Evolutionary conservation across 2,329 filamentous ascomycete species (phyloP).

Genomic region (Fusarium drepaniforme): DNA sequence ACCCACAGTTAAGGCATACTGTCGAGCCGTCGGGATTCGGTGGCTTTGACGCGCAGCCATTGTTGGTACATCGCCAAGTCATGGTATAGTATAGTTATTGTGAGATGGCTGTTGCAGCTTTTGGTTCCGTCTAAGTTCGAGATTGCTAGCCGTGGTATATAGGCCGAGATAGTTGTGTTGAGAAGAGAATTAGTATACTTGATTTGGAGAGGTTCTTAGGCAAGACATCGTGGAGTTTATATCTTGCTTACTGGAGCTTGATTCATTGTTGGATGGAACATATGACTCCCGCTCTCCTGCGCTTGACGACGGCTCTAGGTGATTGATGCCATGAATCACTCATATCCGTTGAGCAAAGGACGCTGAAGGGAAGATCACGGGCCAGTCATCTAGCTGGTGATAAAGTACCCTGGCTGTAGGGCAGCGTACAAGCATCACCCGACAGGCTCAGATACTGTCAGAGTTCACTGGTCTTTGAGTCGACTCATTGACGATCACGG

Average conservation of each 20-base stretch:
- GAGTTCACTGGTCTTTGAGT: neutral
- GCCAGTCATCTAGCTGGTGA: neutral
- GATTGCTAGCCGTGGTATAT: neutral
- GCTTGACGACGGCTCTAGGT: neutral
- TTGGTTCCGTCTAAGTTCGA: neutral
- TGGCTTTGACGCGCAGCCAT: neutral
- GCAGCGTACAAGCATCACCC: neutral
- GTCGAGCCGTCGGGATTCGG: neutral
- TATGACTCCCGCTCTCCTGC: neutral
- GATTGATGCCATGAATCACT: neutral
- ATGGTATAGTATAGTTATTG: neutral
- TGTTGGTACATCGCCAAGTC: constrained; percentile 12
- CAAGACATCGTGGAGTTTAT: neutral
- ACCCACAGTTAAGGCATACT: constrained; percentile 9
- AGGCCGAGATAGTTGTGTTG: neutral
- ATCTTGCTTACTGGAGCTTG: neutral
- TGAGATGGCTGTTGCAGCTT: neutral
- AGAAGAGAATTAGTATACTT: neutral
- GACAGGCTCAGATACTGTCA: neutral
- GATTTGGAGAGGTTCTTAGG: neutral
- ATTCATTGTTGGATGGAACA: neutral
- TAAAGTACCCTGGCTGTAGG: neutral
- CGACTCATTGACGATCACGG: neutral
- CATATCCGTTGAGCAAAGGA: neutral
- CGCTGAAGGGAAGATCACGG: neutral